Conservation (phyloP, 352 stramenopile genomes). For the Globisporangium solare region DNA sequence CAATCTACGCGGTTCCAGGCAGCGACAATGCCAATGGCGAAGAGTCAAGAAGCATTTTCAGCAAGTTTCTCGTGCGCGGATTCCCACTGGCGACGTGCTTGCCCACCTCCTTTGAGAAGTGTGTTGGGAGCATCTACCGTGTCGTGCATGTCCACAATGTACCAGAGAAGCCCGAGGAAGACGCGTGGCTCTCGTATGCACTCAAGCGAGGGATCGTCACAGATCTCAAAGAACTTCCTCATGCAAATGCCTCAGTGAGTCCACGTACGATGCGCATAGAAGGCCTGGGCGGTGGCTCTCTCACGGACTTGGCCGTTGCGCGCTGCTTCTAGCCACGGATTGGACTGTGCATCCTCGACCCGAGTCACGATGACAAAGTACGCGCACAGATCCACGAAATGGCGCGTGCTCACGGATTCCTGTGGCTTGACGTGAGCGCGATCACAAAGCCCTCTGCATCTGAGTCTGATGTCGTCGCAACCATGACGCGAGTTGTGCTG, state of each 20-base stretch:
- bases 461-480: not conserved
- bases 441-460: not conserved
- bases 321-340: constrained; percentile 16
- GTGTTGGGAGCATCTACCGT: constrained; percentile 14
- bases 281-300: not conserved
- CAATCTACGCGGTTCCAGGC: constrained; percentile 4
- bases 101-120: constrained; percentile 23
- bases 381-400: not conserved
- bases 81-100: constrained; percentile 34
- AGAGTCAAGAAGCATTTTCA: not conserved
- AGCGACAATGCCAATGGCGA: not conserved
- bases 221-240: not conserved
- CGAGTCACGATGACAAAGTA: not conserved
- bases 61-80: constrained; percentile 39
- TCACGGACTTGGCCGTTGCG: not conserved
- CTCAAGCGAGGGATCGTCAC: not conserved
- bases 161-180: not conserved
- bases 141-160: constrained; percentile 13
- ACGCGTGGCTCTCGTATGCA: not conserved
- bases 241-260: too few species aligned
- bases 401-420: constrained; percentile 15
- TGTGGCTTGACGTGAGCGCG: constrained; percentile 20
- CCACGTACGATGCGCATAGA: not conserved
- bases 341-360: constrained; percentile 24
- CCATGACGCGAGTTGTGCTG: constrained; percentile 21